These are phyloP conservation scores for Aspergillus indologenus DNA, from an alignment of 495 filamentous ascomycete genomes.

Conservation along the genomic window DNA sequence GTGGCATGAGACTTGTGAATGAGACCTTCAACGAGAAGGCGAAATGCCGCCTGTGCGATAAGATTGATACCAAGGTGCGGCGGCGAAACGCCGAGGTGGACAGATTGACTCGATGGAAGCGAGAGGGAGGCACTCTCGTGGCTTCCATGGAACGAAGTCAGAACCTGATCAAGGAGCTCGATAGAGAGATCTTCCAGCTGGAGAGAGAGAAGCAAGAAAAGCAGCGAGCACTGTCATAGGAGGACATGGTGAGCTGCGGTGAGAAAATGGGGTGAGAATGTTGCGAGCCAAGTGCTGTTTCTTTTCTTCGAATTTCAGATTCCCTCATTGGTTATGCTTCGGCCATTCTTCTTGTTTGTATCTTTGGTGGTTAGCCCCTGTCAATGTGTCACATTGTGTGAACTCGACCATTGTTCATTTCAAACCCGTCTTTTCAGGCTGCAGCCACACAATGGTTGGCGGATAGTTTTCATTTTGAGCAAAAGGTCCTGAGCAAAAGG, in stretches of 20 bases:
- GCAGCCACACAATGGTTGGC: conserved; percentile 25
- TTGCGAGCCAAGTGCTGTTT: conserved; percentile 17
- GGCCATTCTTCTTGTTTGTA: conserved; percentile 13
- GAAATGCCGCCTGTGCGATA: conserved; percentile 83
- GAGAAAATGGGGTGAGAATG: conserved; percentile 12
- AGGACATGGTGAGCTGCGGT: conserved; percentile 6
- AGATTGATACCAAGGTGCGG: conserved; percentile 82
- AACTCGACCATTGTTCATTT: conserved; percentile 18
- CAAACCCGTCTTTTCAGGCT: conserved; percentile 34
- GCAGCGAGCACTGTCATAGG: conserved; percentile 33
- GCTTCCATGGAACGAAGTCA: conserved; percentile 79
- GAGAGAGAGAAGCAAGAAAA: conserved; percentile 39
- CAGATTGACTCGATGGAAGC: conserved; percentile 77
- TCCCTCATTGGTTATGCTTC: conserved; percentile 9
- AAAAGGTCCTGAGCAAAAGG: conserved; percentile 21
- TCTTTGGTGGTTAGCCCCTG: conserved; percentile 24
- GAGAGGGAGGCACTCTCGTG: conserved; percentile 63
- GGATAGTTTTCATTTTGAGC: conserved; percentile 18
- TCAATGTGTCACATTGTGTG: conserved; percentile 19
- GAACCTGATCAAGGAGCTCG: conserved; percentile 58
- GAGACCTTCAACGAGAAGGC: conserved; percentile 55
- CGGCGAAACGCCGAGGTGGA: conserved; percentile 71
- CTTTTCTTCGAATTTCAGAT: conserved; percentile 17
- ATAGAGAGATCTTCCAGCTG: conserved; percentile 59
- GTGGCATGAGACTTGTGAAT: conserved; percentile 88